Conservation (phyloP, 306 rosid species). For the Vachellia pachyceras region DNA sequence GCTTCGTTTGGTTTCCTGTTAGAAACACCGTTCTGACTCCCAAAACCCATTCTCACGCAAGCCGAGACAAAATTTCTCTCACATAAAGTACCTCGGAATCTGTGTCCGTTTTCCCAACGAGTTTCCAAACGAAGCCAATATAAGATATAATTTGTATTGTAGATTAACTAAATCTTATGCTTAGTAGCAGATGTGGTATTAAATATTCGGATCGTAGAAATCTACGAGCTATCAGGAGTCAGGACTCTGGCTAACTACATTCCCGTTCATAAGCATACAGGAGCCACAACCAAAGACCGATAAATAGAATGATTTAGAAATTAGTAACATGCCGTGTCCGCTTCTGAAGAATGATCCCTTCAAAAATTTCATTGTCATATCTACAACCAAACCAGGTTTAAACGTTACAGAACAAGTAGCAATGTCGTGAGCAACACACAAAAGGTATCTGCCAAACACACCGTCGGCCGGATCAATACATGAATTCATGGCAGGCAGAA, state of each 20-base stretch:
- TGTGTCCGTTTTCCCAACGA: too few species aligned
- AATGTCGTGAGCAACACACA: neutral
- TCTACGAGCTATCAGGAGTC: neutral
- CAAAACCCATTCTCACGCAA: too few species aligned
- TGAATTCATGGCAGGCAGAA: constrained; percentile 6
- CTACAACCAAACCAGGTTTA: neutral
- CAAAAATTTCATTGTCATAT: neutral
- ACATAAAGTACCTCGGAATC: too few species aligned
- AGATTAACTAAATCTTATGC: too few species aligned
- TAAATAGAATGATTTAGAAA: neutral
- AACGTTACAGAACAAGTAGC: neutral
- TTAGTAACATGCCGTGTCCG: too few species aligned
- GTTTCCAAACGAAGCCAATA: too few species aligned
- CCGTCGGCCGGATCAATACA: neutral
- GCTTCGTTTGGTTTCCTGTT: too few species aligned
- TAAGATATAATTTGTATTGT: too few species aligned
- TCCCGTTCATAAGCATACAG: neutral
- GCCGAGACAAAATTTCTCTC: too few species aligned
- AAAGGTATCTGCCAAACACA: neutral
- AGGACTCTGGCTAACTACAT: neutral
- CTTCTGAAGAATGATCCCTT: too few species aligned
- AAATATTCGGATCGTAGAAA: neutral
- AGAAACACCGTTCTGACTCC: too few species aligned
- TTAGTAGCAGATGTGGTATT: too few species aligned
- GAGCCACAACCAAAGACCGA: neutral